Percentiles rank a stretch among this genome's conserved stretches.
These are phyloP conservation scores for Amaranthus hypochondriacus DNA, from an alignment of 148 eudicot genomes.

Conservation along the genomic window DNA sequence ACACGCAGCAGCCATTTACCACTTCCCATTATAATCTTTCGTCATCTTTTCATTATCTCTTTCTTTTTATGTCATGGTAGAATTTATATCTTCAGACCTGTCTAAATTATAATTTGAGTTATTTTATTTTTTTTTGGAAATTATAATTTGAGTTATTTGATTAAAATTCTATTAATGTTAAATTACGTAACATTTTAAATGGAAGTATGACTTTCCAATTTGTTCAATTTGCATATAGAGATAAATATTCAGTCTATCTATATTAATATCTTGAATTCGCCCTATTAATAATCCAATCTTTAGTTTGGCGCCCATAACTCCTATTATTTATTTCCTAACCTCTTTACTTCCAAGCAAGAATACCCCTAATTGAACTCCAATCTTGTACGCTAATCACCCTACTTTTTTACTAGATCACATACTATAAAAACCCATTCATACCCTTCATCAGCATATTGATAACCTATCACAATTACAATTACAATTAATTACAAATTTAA, in stretches of 20 bases:
- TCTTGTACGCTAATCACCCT: slow-evolving; percentile 53
- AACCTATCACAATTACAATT: neutral
- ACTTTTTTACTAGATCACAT: slow-evolving; percentile 15
- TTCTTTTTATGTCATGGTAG: slow-evolving; percentile 10
- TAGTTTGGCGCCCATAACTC: neutral
- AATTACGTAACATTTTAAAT: too few relatives aligned
- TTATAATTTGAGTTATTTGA: too few relatives aligned
- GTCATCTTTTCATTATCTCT: slow-evolving; percentile 7
- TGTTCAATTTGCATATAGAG: too few relatives aligned
- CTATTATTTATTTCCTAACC: slow-evolving; percentile 9
- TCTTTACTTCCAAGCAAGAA: slow-evolving; percentile 24
- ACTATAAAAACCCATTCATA: slow-evolving; percentile 13
- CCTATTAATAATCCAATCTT: slow-evolving; percentile 2
- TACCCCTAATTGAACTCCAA: slow-evolving; percentile 34
- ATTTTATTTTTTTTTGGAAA: too few relatives aligned
- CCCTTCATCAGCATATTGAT: slow-evolving; percentile 6
- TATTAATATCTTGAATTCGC: too few relatives aligned
- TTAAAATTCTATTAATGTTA: too few relatives aligned
- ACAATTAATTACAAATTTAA: neutral
- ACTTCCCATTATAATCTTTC: neutral
- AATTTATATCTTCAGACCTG: neutral
- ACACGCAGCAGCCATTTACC: slow-evolving; percentile 18
- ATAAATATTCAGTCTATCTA: too few relatives aligned
- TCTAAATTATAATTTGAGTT: too few relatives aligned
- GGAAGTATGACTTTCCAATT: too few relatives aligned